Base-by-base conservation (phyloP, 2,329 filamentous ascomycete genomes). In the Colletotrichum sp. region DNA sequence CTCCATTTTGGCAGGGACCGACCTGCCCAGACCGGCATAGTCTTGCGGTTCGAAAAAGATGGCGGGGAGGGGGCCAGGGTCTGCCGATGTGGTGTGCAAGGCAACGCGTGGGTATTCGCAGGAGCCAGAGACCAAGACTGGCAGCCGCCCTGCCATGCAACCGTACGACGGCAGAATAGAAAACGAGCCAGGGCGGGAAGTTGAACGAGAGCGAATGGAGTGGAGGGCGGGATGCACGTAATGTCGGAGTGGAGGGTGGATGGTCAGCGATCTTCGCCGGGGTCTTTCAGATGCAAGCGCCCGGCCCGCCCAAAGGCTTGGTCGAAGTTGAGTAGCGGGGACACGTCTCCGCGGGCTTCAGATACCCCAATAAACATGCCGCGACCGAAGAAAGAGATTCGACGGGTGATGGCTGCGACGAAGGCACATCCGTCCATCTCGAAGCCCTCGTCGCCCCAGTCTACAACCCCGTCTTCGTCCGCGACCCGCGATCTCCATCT, bases 201-300 rank as follows among this genome's bases (percentile, higher is more conserved):
- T 39, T 52, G 22, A 70, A 66, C 39, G 62, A 68, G 52, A 48
- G 48, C 72, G 66, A 55, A 75, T 75, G 60, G 44, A 75, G 44
- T 62, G 71, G 66, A 76, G 34, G 52, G 39, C 52, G 15, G n/a
- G 34, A 75, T 76, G 72, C 74, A 76, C 60, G 64, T 65, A 55
- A 76, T 77, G 62, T 66, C 60, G 39, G 44, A 48, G 57, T 28
- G 34, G 71, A 63, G 63, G 36, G 52, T 67, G 57, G 59, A 52
- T 59, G 68, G 52, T 59, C 30, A 71, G 32, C 73, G 76, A 77
- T 77, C 74, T 60, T 34, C 74, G 66, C 70, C 62, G 34, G 62
- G 70, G 65, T 68, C 30, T 60, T 36, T 22, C 18, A 75, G 72
- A 76, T 76, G 76, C 73, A 77, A 77, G 76, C 76, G 76, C 76